phyloP scores from a whole-genome alignment of 169 alveolate genomes.

The Eimeria acervulina region DNA sequence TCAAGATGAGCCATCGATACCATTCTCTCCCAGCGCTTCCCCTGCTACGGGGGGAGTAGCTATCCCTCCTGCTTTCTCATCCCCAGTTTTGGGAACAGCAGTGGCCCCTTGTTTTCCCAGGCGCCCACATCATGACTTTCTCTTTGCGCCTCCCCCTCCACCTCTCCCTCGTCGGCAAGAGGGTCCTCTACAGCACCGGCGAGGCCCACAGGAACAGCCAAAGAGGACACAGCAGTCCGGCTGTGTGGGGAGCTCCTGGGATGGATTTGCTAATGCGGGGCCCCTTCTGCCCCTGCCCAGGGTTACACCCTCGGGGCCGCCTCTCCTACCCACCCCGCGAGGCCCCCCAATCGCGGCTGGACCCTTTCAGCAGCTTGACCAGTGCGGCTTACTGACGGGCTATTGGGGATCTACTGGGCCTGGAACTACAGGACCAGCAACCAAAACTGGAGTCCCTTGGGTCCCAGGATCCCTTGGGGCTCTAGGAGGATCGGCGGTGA shows the following conservation, averaged over 20 bases:
- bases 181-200: background rate
- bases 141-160: constrained; percentile 1
- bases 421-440: background rate
- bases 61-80: background rate
- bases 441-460: background rate
- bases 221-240: background rate
- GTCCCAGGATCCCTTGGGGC: background rate
- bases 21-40: background rate
- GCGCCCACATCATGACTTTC: background rate
- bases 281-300: constrained; percentile 35
- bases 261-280: background rate
- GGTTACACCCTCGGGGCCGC: constrained; percentile 11
- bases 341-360: background rate
- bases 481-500: background rate
- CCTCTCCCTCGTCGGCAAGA: constrained; percentile 28
- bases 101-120: constrained; percentile 1
- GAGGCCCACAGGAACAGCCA: background rate
- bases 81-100: background rate
- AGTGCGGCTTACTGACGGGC: background rate
- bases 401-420: background rate
- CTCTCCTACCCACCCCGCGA: constrained; percentile 54
- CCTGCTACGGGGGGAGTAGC: background rate
- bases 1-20: background rate
- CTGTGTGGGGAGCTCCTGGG: constrained; percentile 3
- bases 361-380: background rate